Conservation (phyloP, 2,329 filamentous ascomycete species). For the Alternaria sp. region DNA sequence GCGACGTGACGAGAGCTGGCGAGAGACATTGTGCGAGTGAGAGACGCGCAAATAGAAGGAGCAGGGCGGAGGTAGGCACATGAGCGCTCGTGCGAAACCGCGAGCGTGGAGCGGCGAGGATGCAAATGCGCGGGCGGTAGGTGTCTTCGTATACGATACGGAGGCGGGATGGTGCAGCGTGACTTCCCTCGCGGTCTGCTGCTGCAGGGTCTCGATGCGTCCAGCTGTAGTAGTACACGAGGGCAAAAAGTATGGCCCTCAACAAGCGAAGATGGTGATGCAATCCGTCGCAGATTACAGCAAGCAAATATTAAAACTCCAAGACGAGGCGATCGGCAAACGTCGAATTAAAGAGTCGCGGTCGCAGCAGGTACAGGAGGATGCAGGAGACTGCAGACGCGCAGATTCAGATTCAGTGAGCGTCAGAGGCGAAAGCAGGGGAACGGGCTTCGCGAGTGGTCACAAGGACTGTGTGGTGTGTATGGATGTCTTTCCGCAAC, state of each 20-base stretch:
- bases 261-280: constrained; percentile 25
- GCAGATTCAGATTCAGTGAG: constrained; percentile 21
- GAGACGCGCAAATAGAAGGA: constrained; percentile 49
- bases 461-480: constrained; percentile 33
- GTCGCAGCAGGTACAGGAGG: constrained; percentile 19
- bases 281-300: constrained; percentile 21
- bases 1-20: constrained; percentile 45
- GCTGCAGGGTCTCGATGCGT: constrained; percentile 26
- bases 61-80: constrained; percentile 49
- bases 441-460: constrained; percentile 32
- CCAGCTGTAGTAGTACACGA: constrained; percentile 27
- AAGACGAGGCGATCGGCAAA: constrained; percentile 11
- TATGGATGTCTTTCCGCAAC: constrained; percentile 21
- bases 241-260: constrained; percentile 18
- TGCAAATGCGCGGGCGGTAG: constrained; percentile 10
- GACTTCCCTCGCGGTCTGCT: constrained; percentile 21
- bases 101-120: constrained; percentile 29
- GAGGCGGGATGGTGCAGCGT: constrained; percentile 20
- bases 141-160: constrained; percentile 10
- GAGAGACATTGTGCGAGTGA: constrained; percentile 46
- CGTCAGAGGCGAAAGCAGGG: constrained; percentile 26
- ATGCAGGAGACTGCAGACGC: constrained; percentile 28
- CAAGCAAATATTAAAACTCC: constrained; percentile 9
- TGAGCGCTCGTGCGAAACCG: constrained; percentile 46
- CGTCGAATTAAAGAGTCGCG: constrained; percentile 10